Evolutionary conservation across 2,329 filamentous ascomycete genomes (phyloP).

Genomic region (Cadophora gregata): DNA sequence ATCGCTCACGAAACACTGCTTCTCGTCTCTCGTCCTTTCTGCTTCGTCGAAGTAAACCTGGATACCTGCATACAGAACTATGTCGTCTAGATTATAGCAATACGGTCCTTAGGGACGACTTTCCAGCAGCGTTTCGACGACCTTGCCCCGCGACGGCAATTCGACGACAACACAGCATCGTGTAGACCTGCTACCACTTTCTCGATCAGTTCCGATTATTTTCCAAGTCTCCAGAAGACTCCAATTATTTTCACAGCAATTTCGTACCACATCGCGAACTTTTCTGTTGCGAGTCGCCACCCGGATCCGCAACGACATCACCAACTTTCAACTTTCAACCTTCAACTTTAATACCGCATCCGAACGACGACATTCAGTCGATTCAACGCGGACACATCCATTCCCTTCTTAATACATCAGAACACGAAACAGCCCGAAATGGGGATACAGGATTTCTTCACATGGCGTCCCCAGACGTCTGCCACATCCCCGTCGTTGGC

Average conservation of each 20-base stretch:
- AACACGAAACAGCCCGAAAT: constrained; percentile 36
- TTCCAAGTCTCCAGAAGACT: constrained; percentile 22
- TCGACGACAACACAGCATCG: constrained; percentile 26
- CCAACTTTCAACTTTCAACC: constrained; percentile 21
- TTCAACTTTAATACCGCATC: constrained; percentile 26
- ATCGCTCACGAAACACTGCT: not conserved
- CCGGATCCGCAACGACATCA: constrained; percentile 8
- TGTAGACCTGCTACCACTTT: constrained; percentile 16
- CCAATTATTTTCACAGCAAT: constrained; percentile 16
- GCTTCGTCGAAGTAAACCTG: constrained; percentile 34
- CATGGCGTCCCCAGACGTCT: constrained; percentile 52
- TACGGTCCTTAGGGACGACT: constrained; percentile 55
- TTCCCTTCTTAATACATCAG: constrained; percentile 16
- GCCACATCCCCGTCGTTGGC: constrained; percentile 42
- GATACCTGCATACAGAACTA: constrained; percentile 37
- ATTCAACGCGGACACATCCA: not conserved
- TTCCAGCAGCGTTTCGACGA: constrained; percentile 33
- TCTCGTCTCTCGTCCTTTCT: constrained; percentile 22
- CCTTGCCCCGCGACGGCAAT: constrained; percentile 25
- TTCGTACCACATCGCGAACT: constrained; percentile 23
- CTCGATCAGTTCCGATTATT: constrained; percentile 18
- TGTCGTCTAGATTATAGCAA: constrained; percentile 48
- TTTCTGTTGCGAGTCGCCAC: constrained; percentile 25
- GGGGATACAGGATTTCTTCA: constrained; percentile 48
- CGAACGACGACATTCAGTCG: constrained; percentile 4